A percentile compares a stretch with the other conserved stretches of the same genome.
Evolutionary conservation across 1,139 yeast species (phyloP).

Genomic region (Candida buenavistaensis): DNA sequence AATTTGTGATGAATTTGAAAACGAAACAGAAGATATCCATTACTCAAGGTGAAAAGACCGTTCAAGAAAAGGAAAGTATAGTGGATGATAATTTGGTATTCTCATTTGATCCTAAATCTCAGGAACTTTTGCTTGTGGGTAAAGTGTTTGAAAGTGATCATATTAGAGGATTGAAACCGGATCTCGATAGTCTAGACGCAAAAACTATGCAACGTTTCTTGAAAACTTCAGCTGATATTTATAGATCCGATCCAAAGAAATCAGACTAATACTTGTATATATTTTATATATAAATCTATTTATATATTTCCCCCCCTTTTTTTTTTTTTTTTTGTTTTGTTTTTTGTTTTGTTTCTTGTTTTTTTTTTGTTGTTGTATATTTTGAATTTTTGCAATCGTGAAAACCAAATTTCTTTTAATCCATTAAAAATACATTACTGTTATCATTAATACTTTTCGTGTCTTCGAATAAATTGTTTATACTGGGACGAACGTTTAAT

Average conservation of each 20-base stretch:
- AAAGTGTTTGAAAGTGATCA: constrained; percentile 71
- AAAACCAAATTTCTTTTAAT: constrained; percentile 17
- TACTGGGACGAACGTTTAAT: constrained; percentile 36
- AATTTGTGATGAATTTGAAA: constrained; percentile 72
- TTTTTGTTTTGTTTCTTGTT: constrained; percentile 2
- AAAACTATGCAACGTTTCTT: constrained; percentile 28
- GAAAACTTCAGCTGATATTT: constrained; percentile 30
- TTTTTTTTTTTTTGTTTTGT: constrained; percentile 4
- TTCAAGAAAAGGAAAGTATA: constrained; percentile 49
- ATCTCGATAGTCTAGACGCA: constrained; percentile 24
- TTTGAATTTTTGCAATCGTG: constrained; percentile 9
- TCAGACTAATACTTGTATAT: constrained; percentile 3
- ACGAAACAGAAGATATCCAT: constrained; percentile 69
- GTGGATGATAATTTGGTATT: constrained; percentile 76
- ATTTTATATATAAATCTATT: constrained; percentile 2
- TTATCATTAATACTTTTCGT: constrained; percentile 15
- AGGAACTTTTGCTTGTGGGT: constrained; percentile 71
- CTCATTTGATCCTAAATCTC: constrained; percentile 70
- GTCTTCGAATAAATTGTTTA: constrained; percentile 13
- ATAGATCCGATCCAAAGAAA: constrained; percentile 25
- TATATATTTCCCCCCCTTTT: background rate
- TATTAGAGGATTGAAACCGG: constrained; percentile 36
- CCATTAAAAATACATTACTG: constrained; percentile 37
- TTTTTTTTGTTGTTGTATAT: constrained; percentile 1
- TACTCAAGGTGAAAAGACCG: constrained; percentile 32